Evolutionary conservation across 2,329 filamentous ascomycete species (phyloP).

Genomic region (Calonectria crousiana): DNA sequence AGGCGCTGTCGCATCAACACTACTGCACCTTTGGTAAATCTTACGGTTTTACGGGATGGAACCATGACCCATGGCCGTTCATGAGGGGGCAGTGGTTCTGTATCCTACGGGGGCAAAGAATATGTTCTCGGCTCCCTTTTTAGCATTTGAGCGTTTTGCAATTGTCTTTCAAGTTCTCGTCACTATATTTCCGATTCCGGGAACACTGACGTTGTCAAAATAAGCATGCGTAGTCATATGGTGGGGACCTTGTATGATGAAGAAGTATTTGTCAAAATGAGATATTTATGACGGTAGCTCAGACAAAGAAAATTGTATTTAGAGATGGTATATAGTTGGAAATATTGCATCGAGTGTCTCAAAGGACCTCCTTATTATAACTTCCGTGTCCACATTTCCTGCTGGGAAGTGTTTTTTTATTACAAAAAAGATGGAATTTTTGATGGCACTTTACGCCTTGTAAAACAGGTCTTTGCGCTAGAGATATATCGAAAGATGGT

Average conservation of each 20-base stretch:
- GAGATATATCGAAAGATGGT: neutral
- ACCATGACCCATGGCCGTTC: neutral
- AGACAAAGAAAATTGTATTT: slow-evolving; percentile 8
- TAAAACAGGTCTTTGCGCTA: neutral
- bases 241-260: slow-evolving; percentile 27
- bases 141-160: slow-evolving; percentile 30
- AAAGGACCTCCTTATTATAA: neutral
- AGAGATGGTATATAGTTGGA: neutral
- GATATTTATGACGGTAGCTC: slow-evolving; percentile 25
- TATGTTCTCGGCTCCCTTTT: slow-evolving; percentile 10
- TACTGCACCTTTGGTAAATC: neutral
- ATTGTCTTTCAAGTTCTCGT: slow-evolving; percentile 28
- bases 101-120: neutral
- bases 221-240: slow-evolving; percentile 30
- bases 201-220: slow-evolving; percentile 21
- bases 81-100: neutral
- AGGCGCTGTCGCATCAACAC: neutral
- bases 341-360: neutral
- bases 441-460: neutral
- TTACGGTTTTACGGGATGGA: neutral
- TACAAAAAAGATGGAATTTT: too few relatives aligned
- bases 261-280: slow-evolving; percentile 17
- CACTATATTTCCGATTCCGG: slow-evolving; percentile 29
- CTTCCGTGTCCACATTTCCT: neutral
- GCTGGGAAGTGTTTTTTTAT: too few relatives aligned